Conservation (phyloP, 371 early-diverging fungal species). For the Furculomyces boomerangus region DNA sequence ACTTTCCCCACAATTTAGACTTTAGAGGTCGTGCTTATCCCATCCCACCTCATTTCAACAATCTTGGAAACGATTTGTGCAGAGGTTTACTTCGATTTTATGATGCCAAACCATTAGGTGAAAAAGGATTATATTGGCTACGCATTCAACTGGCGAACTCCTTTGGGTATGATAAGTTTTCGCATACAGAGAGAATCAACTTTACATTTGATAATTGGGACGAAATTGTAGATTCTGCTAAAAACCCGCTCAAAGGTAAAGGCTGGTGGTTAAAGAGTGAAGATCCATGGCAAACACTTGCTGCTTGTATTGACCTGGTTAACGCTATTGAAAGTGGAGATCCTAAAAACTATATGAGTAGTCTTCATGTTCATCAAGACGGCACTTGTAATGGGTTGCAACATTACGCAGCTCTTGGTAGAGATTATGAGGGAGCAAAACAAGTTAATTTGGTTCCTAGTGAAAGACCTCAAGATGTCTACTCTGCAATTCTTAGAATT, state of each 20-base stretch:
- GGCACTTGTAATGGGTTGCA: constrained; percentile 98
- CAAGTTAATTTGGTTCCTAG: constrained; percentile 81
- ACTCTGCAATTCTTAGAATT: constrained; percentile 67
- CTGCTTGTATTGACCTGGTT: constrained; percentile 73
- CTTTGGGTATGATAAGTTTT: constrained; percentile 83
- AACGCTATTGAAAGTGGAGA: constrained; percentile 54
- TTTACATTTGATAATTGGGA: constrained; percentile 55
- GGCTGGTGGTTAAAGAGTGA: constrained; percentile 89
- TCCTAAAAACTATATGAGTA: constrained; percentile 50
- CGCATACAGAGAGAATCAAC: constrained; percentile 63
- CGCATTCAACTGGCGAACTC: constrained; percentile 92
- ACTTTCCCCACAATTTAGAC: constrained; percentile 94
- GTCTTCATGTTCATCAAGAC: constrained; percentile 90
- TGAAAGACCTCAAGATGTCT: constrained; percentile 86
- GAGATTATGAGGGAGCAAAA: constrained; percentile 77
- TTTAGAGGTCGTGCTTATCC: constrained; percentile 98
- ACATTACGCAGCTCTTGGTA: constrained; percentile 96
- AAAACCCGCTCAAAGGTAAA: constrained; percentile 51
- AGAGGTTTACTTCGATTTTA: constrained; percentile 80
- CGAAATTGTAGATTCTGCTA: constrained; percentile 68
- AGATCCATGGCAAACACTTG: constrained; percentile 86
- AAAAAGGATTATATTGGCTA: constrained; percentile 75
- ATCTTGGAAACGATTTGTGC: constrained; percentile 90
- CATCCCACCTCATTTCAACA: constrained; percentile 87
- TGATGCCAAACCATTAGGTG: constrained; percentile 69